These are phyloP conservation scores for Cystobasidium sp. DNA, from an alignment of 1,284 basidiomycete species.

Conservation along the genomic window DNA sequence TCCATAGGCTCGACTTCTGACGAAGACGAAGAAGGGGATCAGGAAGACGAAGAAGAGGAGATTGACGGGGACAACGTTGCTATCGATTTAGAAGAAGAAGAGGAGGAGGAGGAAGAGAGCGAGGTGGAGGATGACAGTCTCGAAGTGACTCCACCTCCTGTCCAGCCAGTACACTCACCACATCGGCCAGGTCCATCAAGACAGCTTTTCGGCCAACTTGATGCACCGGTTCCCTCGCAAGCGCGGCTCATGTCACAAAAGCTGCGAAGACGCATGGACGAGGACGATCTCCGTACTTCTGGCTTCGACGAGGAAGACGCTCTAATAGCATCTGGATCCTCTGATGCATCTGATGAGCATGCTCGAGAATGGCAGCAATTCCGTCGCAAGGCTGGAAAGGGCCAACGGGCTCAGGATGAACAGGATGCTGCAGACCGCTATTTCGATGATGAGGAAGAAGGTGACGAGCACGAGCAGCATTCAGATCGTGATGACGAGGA, in stretches of 20 bases:
- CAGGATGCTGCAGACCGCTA: slow-evolving; percentile 26
- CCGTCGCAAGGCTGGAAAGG: not conserved
- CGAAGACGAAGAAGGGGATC: slow-evolving; percentile 22
- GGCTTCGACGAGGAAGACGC: slow-evolving; percentile 30
- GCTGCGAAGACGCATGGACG: slow-evolving; percentile 18
- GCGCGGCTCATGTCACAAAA: slow-evolving; percentile 8
- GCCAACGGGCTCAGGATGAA: slow-evolving; percentile 17
- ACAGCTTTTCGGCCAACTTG: slow-evolving; percentile 19
- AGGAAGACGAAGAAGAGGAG: slow-evolving; percentile 22
- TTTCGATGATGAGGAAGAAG: slow-evolving; percentile 41
- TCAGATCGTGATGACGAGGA: slow-evolving; percentile 1
- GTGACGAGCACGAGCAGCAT: slow-evolving; percentile 21
- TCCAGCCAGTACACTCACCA: not conserved
- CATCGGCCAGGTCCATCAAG: not conserved
- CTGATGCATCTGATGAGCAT: slow-evolving; percentile 11
- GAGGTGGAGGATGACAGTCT: not conserved
- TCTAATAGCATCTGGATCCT: not conserved
- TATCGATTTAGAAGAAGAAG: slow-evolving; percentile 2
- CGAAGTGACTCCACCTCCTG: slow-evolving; percentile 2
- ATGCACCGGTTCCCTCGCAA: not conserved
- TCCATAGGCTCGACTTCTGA: slow-evolving; percentile 34
- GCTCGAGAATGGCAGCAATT: slow-evolving; percentile 25
- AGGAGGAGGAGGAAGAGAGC: slow-evolving; percentile 16
- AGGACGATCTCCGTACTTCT: slow-evolving; percentile 8
- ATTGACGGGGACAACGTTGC: slow-evolving; percentile 11